Evolutionary conservation across 306 rosid species (phyloP).

Genomic region (Prunus fruticosa): DNA sequence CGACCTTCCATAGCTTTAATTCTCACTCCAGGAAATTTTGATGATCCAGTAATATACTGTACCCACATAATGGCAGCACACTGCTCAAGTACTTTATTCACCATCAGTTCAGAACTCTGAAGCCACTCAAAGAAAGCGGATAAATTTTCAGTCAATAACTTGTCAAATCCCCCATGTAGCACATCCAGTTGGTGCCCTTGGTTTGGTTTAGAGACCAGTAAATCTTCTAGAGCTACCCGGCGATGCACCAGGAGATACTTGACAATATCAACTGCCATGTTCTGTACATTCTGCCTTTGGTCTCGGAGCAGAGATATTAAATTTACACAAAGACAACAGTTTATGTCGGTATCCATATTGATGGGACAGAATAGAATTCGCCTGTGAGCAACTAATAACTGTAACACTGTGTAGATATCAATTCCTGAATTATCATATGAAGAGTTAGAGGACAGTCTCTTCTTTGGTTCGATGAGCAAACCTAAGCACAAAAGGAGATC

Average conservation of each 20-base stretch:
- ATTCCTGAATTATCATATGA: constrained; percentile 65
- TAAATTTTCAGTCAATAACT: constrained; percentile 71
- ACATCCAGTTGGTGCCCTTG: constrained; percentile 83
- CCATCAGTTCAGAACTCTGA: constrained; percentile 58
- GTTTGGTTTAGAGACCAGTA: constrained; percentile 85
- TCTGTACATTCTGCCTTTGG: constrained; percentile 71
- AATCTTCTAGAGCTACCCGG: constrained; percentile 81
- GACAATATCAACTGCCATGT: constrained; percentile 78
- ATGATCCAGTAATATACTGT: constrained; percentile 88
- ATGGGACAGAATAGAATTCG: constrained; percentile 92
- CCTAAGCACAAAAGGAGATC: constrained; percentile 69
- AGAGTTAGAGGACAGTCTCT: constrained; percentile 41
- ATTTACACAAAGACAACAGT: constrained; percentile 92
- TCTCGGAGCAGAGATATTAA: constrained; percentile 78
- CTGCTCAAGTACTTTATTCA: constrained; percentile 84
- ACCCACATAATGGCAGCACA: constrained; percentile 96
- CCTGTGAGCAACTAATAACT: constrained; percentile 82
- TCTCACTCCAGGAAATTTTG: constrained; percentile 97
- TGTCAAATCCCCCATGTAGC: constrained; percentile 94
- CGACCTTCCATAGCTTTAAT: constrained; percentile 95
- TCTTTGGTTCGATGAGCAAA: constrained; percentile 67
- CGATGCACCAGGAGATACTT: constrained; percentile 96
- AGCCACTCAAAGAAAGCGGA: constrained; percentile 85
- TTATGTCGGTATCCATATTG: constrained; percentile 88
- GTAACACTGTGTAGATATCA: constrained; percentile 80